These are phyloP conservation scores for Elasticomyces elasticus DNA, from an alignment of 495 filamentous ascomycete genomes.

Conservation along the genomic window DNA sequence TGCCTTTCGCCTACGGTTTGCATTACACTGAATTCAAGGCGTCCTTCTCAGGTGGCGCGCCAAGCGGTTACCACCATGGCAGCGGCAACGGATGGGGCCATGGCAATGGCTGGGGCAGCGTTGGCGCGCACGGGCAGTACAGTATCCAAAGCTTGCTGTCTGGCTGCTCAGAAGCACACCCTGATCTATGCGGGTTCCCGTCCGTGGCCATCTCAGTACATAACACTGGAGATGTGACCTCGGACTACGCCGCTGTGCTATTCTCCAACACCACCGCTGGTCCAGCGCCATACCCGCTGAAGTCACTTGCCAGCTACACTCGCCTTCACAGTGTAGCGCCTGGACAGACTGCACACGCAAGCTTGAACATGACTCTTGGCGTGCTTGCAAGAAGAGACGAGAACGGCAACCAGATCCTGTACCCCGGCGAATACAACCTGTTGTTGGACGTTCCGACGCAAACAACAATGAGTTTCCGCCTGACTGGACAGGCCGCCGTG, in stretches of 20 bases:
- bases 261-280: slow-evolving; percentile 49
- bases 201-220: slow-evolving; percentile 36
- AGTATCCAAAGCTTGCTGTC: slow-evolving; percentile 8
- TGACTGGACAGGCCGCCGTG: slow-evolving; percentile 36
- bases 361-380: slow-evolving; percentile 46
- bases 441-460: slow-evolving; percentile 42
- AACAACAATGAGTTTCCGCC: slow-evolving; percentile 32
- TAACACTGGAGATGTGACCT: slow-evolving; percentile 46
- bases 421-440: slow-evolving; percentile 55
- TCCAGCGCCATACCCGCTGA: slow-evolving; percentile 52
- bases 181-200: slow-evolving; percentile 27
- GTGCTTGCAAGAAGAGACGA: slow-evolving; percentile 49
- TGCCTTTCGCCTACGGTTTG: slow-evolving; percentile 47
- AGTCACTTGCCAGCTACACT: slow-evolving; percentile 52
- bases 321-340: slow-evolving; percentile 40
- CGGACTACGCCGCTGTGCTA: slow-evolving; percentile 50
- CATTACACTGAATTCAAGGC: slow-evolving; percentile 43
- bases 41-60: slow-evolving; percentile 19
- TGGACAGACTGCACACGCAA: slow-evolving; percentile 30
- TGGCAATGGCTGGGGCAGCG: slow-evolving; percentile 13
- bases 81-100: slow-evolving; percentile 25
- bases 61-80: slow-evolving; percentile 11
- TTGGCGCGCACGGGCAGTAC: slow-evolving; percentile 14
- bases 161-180: slow-evolving; percentile 14
- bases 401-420: slow-evolving; percentile 50